Evolutionary conservation across 805 yeast genomes (phyloP).

Genomic region (Clavispora vitiphila): DNA sequence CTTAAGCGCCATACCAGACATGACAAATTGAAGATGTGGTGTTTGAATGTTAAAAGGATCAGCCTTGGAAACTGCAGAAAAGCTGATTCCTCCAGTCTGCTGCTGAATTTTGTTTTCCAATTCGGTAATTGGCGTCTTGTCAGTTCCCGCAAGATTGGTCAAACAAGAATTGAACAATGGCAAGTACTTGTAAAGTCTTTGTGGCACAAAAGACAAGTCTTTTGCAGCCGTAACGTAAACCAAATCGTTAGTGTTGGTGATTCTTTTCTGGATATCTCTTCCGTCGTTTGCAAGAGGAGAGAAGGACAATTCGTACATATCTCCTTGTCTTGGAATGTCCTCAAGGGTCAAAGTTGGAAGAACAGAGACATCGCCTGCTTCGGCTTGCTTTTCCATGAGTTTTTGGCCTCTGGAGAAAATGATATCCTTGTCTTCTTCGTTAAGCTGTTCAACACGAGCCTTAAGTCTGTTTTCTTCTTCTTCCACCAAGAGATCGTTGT

Average conservation of each 20-base stretch:
- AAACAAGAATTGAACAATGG: constrained; percentile 76
- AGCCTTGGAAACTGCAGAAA: constrained; percentile 53
- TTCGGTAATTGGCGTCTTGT: constrained; percentile 61
- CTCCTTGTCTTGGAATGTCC: constrained; percentile 66
- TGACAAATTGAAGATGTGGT: constrained; percentile 49
- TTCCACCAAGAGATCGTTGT: constrained; percentile 42
- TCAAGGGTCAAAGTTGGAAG: constrained; percentile 71
- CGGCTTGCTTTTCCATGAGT: constrained; percentile 60
- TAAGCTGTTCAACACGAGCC: constrained; percentile 37
- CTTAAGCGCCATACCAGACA: constrained; percentile 68
- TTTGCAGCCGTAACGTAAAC: constrained; percentile 71
- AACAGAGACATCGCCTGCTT: constrained; percentile 66
- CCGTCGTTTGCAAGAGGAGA: constrained; percentile 27
- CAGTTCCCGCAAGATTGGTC: constrained; percentile 81
- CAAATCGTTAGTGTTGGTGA: constrained; percentile 76
- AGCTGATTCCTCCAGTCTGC: constrained; percentile 77
- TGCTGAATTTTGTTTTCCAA: constrained; percentile 81
- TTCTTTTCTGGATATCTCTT: constrained; percentile 38
- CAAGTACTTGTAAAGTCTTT: constrained; percentile 59
- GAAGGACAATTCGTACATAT: constrained; percentile 25
- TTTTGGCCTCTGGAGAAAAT: constrained; percentile 57
- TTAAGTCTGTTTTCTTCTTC: constrained; percentile 57
- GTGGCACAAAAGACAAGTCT: constrained; percentile 54
- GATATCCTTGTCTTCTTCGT: constrained; percentile 50
- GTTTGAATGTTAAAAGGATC: constrained; percentile 46